Evolutionary conservation across 495 filamentous ascomycete genomes (phyloP).

Genomic region (Lophiotrema nucula): DNA sequence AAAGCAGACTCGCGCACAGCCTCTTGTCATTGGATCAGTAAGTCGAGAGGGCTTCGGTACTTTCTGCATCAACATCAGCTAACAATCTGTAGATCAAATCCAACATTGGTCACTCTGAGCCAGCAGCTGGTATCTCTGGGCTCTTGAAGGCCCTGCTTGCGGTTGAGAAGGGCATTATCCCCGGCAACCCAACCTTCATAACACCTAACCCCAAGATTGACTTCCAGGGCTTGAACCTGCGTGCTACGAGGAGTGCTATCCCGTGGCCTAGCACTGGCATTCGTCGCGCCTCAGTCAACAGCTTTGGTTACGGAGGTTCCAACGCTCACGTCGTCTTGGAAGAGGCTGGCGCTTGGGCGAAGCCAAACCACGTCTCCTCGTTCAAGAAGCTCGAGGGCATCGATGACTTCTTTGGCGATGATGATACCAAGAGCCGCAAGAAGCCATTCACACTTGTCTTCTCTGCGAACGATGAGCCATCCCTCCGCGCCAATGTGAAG

Average conservation of each 20-base stretch:
- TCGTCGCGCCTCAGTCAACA: slow-evolving; percentile 36
- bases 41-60: not conserved
- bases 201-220: slow-evolving; percentile 34
- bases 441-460: not conserved
- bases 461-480: not conserved
- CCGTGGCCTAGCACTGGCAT: slow-evolving; percentile 39
- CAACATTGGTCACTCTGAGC: slow-evolving; percentile 61
- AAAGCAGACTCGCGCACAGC: not conserved
- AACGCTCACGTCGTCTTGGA: slow-evolving; percentile 27
- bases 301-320: slow-evolving; percentile 35
- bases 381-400: not conserved
- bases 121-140: slow-evolving; percentile 55
- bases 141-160: slow-evolving; percentile 60
- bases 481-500: not conserved
- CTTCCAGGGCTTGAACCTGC: slow-evolving; percentile 16
- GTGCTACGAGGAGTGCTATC: slow-evolving; percentile 20
- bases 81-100: slow-evolving; percentile 45
- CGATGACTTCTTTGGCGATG: not conserved
- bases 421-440: too few relatives aligned
- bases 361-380: not conserved
- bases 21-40: slow-evolving; percentile 47
- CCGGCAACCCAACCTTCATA: slow-evolving; percentile 42
- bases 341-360: not conserved
- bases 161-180: slow-evolving; percentile 57
- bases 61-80: not conserved